A percentile compares a stretch with the other conserved stretches of the same genome.
Evolutionary conservation across 1,284 basidiomycete species (phyloP).

Genomic region (Ceratobasidium sp.): DNA sequence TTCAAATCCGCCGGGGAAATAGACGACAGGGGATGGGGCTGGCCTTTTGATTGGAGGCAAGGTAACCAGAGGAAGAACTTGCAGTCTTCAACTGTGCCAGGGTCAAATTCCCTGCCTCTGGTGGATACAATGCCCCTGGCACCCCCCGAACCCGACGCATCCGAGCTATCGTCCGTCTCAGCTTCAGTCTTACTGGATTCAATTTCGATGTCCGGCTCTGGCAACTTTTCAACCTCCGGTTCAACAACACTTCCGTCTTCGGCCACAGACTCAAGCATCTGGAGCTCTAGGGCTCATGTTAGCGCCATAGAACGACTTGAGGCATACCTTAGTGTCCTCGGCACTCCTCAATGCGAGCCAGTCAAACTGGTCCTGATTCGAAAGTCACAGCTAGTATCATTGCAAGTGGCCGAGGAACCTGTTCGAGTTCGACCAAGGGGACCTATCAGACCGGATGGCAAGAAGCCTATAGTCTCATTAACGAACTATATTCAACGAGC

Average conservation of each 20-base stretch:
- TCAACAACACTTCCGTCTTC: conserved; percentile 1
- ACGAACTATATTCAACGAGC: too few species aligned
- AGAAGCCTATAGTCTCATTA: background rate
- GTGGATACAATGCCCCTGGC: background rate
- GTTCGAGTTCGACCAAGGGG: background rate
- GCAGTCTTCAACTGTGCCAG: background rate
- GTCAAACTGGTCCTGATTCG: background rate
- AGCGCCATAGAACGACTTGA: conserved; percentile 16
- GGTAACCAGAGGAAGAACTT: background rate
- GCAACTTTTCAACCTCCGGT: background rate
- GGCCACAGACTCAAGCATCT: background rate
- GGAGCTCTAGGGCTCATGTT: background rate
- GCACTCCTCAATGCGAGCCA: conserved; percentile 11
- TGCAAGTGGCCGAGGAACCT: conserved; percentile 1
- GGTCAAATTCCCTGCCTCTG: background rate
- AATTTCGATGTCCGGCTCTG: background rate
- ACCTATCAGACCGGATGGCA: background rate
- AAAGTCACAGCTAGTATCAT: background rate
- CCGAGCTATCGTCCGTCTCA: background rate
- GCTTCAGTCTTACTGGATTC: background rate
- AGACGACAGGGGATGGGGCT: background rate
- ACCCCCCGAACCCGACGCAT: background rate
- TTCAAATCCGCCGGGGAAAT: background rate
- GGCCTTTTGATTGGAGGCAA: conserved; percentile 1
- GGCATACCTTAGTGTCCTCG: conserved; percentile 28